A percentile compares a stretch with the other conserved stretches of the same genome.
phyloP scores from a whole-genome alignment of 169 alveolate genomes.

The Eimeria acervulina region DNA sequence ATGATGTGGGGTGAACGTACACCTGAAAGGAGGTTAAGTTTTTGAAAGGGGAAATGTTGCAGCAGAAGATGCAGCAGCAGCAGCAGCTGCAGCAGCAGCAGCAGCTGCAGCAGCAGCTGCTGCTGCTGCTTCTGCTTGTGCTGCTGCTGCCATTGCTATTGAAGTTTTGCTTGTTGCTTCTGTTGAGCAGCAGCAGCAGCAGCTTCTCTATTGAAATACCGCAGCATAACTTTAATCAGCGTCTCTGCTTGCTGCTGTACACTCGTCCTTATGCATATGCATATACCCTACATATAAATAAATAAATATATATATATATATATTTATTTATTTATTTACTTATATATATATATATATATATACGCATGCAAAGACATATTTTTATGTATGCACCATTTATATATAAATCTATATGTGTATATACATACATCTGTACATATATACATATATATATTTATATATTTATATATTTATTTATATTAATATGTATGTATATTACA shows the following conservation, averaged over 20 bases:
- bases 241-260: too few relatives aligned
- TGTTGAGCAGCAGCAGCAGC: too few relatives aligned
- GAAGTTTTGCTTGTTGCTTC: not conserved
- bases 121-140: not conserved
- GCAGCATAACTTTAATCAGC: too few relatives aligned
- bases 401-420: not conserved
- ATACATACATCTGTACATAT: not conserved
- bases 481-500: not conserved
- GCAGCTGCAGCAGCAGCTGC: not conserved
- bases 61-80: too few relatives aligned
- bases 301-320: not conserved
- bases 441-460: not conserved
- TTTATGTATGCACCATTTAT: not conserved
- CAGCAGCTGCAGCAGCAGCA: too few relatives aligned
- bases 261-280: too few relatives aligned
- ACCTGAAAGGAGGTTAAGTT: not conserved
- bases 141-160: constrained; percentile 9
- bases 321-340: not conserved
- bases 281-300: not conserved
- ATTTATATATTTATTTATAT: not conserved
- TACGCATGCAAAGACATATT: too few relatives aligned
- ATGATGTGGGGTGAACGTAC: not conserved
- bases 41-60: too few relatives aligned
- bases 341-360: not conserved
- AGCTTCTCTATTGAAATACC: too few relatives aligned